Percentiles rank a stretch among this genome's conserved stretches.
Conservation (phyloP, 352 stramenopile genomes). For the Phytophthora hibernalis region DNA sequence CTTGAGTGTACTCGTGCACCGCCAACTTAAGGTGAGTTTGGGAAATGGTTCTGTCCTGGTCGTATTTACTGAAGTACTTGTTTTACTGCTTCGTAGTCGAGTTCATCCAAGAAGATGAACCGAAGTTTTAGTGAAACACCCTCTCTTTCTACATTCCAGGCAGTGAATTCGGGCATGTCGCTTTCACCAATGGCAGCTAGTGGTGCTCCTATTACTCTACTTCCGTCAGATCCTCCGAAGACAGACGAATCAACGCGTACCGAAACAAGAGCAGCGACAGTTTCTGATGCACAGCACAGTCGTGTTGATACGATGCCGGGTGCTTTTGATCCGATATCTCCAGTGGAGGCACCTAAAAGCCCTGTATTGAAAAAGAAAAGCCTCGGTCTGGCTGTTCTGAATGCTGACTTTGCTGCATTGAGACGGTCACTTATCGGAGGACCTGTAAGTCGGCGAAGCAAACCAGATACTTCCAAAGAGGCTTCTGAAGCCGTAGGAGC, state of each 20-base stretch:
- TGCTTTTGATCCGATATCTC: neutral
- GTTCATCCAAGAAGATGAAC: conserved; percentile 1
- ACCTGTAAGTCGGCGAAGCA: conserved; percentile 18
- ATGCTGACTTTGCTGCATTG: conserved; percentile 29
- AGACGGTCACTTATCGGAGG: conserved; percentile 23
- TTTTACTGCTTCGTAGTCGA: neutral
- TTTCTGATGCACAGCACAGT: conserved; percentile 17
- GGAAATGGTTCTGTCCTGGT: neutral
- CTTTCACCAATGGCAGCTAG: conserved; percentile 6
- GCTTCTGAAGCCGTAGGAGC: conserved; percentile 1
- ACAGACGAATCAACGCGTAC: conserved; percentile 6
- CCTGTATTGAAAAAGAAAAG: conserved; percentile 33
- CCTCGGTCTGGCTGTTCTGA: conserved; percentile 32
- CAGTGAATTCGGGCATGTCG: conserved; percentile 5
- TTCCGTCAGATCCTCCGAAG: conserved; percentile 21
- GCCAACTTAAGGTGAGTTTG: conserved; percentile 23
- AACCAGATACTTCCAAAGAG: conserved; percentile 20
- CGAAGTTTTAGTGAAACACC: conserved; percentile 14
- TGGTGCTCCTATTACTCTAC: conserved; percentile 12
- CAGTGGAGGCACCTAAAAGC: neutral
- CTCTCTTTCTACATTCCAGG: conserved; percentile 19
- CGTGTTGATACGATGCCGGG: conserved; percentile 12
- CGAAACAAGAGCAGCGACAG: conserved; percentile 18
- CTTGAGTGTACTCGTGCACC: conserved; percentile 25
- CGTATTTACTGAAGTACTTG: neutral